Evolutionary conservation across 352 stramenopile species (phyloP), one percentile per base, ranked within the genome.

Genomic region (Globisporangium sylvaticum): DNA sequence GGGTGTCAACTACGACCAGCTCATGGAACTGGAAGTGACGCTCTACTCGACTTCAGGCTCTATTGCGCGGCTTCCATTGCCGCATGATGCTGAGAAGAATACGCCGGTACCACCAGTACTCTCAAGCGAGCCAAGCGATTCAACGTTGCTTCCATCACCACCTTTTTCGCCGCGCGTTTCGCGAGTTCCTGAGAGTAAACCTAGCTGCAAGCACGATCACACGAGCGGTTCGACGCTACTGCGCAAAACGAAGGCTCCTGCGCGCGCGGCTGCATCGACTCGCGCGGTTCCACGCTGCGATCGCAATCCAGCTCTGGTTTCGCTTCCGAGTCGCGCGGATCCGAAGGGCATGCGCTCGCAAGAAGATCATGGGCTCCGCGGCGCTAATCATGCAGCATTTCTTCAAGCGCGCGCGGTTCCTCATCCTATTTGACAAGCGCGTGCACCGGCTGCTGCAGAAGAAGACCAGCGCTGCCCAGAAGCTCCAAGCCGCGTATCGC

Each of bases 401-500:
- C 53, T 82, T 89, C 56, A 78, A 80, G 5, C 81, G 75, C 37
- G 31, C 48, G 3, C 65, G 52, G 1, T 90, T 89, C 54, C 34
- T 81, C 4, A 32, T 70, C 7, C 50, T 46, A 7, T 89, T 90
- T 66, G 64, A 69, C 4, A 53, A 62, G 46, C 77, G 77, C 4
- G 73, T 92, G 18, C 67, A 74, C 42, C 65, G 53, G 1, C 15
- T 77, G 25, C 7, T 80, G 4, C 62, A 76, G 15, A 57, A 48
- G 25, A 81, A 73, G 54, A 73, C 59, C 0, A 64, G 52, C 0
- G 82, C 79, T 0, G 77, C 84, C 2, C 70, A 81, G 37, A 71
- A 64, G 27, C 66, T 93, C 7, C 85, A 91, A 57, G 80, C 76
- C 24, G 80, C 80, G 6, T 93, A 87, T 66, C 81, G 85, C 29